Evolutionary conservation across 1,284 basidiomycete species (phyloP), one percentile per base, ranked within the genome.

Genomic region (Cerioporus squamosus): DNA sequence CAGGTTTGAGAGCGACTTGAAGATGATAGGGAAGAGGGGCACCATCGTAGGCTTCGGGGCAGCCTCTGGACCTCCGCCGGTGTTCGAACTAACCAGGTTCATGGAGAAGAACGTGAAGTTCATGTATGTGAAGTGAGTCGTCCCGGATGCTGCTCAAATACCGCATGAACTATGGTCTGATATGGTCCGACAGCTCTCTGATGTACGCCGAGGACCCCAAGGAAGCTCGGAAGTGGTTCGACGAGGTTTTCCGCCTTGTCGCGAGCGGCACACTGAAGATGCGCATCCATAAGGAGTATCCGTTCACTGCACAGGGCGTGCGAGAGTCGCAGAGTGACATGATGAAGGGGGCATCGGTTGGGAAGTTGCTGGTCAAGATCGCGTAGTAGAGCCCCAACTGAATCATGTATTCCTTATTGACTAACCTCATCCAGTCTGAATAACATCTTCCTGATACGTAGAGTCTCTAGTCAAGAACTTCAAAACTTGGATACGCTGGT

Each of bases 21-120:
- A 69, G 44, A 15, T 29, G 14, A 46, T 46, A 22, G 3, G 9
- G 15, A 10, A 17, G 20, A 2, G 26, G 10, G 94, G 91, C 2
- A 93, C 91, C 0, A 79, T 98, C 39, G 90, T 95, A 15, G 89
- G 88, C 3, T 86, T 95, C 51, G 97, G 97, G 0, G 97, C 97
- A 69, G 93, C 96, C 0, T 95, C 93, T 9, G 96, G 95, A 1
- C 77, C 88, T 8, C 85, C 91, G 3, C 80, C 81, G 29, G 87
- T 91, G 0, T 88, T 97, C 68, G 74, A 88, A 1, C 82, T 90
- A 0, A 77, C 93, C 55, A 90, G 86, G 67, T 83, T 98, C 22
- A 79, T 80, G 0, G 80, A 87, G 61, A 98, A 96, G 80, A 95
- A 96, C 66, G 71, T 97, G 66, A 93, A 89, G 64, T 76, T 95